Evolutionary conservation across 192 early-diverging fungal species (phyloP).

Genomic region (Lobosporangium transversale): DNA sequence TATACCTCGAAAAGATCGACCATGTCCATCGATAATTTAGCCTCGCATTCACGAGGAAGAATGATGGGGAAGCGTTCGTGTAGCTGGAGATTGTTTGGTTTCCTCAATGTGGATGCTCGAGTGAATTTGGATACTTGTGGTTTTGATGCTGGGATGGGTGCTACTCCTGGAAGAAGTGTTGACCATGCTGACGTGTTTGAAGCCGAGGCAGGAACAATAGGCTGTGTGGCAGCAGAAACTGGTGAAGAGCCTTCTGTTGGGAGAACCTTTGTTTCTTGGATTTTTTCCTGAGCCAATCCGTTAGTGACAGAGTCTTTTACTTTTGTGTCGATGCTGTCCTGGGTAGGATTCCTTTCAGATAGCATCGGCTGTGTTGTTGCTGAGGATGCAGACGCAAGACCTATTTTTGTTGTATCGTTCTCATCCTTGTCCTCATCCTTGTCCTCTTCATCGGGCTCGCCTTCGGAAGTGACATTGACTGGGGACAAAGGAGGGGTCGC

Average conservation of each 20-base stretch:
- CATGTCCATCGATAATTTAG: conserved; percentile 46
- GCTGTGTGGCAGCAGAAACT: background rate
- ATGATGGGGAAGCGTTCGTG: conserved; percentile 44
- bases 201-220: background rate
- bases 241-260: background rate
- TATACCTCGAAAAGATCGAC: conserved; percentile 46
- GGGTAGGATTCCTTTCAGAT: background rate
- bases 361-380: background rate
- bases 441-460: conserved; percentile 1
- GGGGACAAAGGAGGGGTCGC: conserved; percentile 32
- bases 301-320: background rate
- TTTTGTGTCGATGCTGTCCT: background rate
- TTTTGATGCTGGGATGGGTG: conserved; percentile 30
- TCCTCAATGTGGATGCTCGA: conserved; percentile 7
- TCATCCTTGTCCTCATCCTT: background rate
- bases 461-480: conserved; percentile 1
- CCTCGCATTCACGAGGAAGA: conserved; percentile 29
- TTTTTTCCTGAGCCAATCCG: background rate
- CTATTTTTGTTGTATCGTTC: background rate
- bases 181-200: conserved; percentile 44
- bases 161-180: conserved; percentile 38
- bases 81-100: conserved; percentile 19
- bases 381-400: background rate
- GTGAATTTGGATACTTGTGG: background rate
- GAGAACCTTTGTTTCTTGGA: background rate